phyloP scores from a whole-genome alignment of 805 yeast genomes.

The Candida awuae region DNA sequence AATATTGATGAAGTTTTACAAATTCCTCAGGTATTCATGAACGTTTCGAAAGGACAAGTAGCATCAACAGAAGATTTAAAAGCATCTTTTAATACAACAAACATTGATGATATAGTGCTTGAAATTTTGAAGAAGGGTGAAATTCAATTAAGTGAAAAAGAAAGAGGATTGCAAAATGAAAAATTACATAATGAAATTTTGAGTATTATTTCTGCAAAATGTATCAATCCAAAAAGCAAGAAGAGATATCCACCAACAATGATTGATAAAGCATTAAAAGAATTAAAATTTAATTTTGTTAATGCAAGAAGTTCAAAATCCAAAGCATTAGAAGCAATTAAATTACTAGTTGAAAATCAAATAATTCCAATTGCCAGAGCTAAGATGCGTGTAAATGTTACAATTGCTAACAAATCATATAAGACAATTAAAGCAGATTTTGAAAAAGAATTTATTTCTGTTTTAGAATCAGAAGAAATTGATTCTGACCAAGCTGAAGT shows the following conservation, averaged over 20 bases:
- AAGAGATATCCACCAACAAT: conserved; percentile 92
- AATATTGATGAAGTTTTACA: conserved; percentile 94
- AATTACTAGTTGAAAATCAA: conserved; percentile 65
- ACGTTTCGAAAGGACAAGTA: conserved; percentile 90
- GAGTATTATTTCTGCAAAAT: conserved; percentile 77
- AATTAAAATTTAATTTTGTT: conserved; percentile 70
- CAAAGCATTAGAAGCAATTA: conserved; percentile 90
- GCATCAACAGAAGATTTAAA: conserved; percentile 81
- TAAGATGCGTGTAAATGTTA: conserved; percentile 76
- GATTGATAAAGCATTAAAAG: conserved; percentile 78
- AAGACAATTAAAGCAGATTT: conserved; percentile 28
- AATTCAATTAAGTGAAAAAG: conserved; percentile 89
- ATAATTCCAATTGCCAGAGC: conserved; percentile 92
- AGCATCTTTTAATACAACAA: conserved; percentile 66
- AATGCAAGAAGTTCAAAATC: conserved; percentile 55
- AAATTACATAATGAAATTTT: conserved; percentile 58
- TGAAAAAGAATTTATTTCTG: conserved; percentile 11
- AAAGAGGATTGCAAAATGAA: conserved; percentile 66
- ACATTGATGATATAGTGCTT: conserved; percentile 63
- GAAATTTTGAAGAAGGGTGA: conserved; percentile 90
- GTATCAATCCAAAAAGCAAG: conserved; percentile 82
- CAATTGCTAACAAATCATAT: conserved; percentile 46
- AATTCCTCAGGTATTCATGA: conserved; percentile 86
- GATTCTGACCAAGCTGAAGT: conserved; percentile 12
- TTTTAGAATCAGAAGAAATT: conserved; percentile 8